Conservation (phyloP, 345 rosid genomes). For the Eucalyptus fibrosa region DNA sequence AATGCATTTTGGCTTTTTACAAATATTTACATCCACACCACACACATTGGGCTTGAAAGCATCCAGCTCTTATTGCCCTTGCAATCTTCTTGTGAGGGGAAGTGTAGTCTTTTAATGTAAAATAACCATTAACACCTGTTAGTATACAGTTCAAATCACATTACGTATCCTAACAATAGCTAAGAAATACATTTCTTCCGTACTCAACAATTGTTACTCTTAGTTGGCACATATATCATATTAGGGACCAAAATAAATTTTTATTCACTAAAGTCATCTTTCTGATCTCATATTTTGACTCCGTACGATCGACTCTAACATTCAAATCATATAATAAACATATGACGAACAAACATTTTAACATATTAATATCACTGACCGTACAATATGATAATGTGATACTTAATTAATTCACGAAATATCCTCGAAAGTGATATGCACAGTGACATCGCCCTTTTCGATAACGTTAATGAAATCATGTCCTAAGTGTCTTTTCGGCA, state of each 20-base stretch:
- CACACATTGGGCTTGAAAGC: background rate
- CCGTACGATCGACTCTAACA: background rate
- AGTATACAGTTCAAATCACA: background rate
- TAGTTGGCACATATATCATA: background rate
- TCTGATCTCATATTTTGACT: background rate
- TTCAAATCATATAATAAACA: background rate
- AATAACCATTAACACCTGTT: background rate
- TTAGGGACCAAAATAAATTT: background rate
- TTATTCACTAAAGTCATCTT: background rate
- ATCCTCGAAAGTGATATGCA: background rate
- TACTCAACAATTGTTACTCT: background rate
- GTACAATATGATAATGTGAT: rapidly evolving
- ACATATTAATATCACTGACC: background rate
- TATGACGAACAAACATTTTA: background rate
- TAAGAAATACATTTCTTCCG: background rate
- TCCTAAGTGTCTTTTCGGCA: background rate
- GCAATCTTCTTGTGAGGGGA: background rate
- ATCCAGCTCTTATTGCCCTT: background rate
- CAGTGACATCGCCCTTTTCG: background rate
- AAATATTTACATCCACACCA: background rate
- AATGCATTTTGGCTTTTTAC: background rate
- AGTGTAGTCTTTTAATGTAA: background rate
- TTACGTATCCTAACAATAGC: background rate
- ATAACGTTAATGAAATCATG: background rate
- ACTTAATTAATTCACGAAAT: background rate